phyloP scores from a whole-genome alignment of 441 rosid species.

The Rhodomyrtus psidioides region DNA sequence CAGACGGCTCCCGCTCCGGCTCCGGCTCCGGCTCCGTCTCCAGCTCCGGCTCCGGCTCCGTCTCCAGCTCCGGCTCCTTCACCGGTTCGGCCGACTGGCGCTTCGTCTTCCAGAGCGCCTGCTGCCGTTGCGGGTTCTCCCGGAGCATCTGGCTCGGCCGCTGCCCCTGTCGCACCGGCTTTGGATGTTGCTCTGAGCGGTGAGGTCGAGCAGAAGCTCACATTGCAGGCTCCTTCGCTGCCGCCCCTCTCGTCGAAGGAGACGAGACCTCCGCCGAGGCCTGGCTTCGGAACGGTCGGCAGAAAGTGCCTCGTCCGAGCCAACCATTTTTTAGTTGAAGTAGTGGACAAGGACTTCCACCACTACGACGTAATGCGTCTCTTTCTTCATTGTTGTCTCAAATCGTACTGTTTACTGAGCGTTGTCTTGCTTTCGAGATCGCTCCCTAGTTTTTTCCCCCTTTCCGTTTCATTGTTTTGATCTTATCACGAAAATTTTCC shows the following conservation, averaged over 20 bases:
- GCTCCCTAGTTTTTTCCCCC: neutral
- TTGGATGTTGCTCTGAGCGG: neutral
- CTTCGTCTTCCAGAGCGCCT: too few relatives aligned
- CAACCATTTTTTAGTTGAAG: constrained; percentile 60
- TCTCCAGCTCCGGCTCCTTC: neutral
- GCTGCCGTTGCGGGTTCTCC: neutral
- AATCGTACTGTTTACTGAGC: too few relatives aligned
- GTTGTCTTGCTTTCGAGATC: neutral
- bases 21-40: neutral
- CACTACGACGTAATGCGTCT: constrained; percentile 57
- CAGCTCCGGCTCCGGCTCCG: neutral
- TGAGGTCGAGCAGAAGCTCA: constrained; percentile 2
- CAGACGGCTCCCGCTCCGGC: too few relatives aligned
- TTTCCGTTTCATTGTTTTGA: neutral
- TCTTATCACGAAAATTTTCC: neutral
- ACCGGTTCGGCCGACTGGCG: neutral
- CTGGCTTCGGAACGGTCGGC: constrained; percentile 50
- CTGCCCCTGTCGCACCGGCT: neutral
- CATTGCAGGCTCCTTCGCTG: neutral
- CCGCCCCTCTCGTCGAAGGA: constrained; percentile 44
- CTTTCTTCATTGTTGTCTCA: neutral
- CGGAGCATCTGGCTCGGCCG: neutral
- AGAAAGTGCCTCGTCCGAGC: constrained; percentile 34
- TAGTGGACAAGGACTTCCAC: constrained; percentile 33
- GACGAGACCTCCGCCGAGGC: constrained; percentile 21